phyloP scores from a whole-genome alignment of 129 eudicot genomes.

The Flaveria ramosissima region DNA sequence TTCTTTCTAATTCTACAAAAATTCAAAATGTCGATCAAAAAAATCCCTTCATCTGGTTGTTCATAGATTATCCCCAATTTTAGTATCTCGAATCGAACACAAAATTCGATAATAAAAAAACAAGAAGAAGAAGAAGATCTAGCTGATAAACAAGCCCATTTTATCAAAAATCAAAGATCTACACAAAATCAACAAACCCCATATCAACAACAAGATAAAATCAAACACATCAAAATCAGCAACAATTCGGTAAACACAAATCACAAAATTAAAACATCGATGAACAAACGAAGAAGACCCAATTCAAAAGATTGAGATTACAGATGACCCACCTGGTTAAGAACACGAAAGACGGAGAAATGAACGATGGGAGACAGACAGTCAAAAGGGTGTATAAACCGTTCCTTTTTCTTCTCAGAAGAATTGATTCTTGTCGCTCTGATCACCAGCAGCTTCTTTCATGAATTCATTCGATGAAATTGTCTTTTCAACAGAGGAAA shows the following conservation, averaged over 20 bases:
- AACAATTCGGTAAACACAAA: background rate
- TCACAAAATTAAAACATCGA: background rate
- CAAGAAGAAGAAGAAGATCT: background rate
- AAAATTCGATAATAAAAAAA: too few relatives aligned
- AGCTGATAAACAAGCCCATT: background rate
- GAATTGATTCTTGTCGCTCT: slow-evolving; percentile 16
- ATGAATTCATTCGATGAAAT: background rate
- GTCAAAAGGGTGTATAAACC: slow-evolving; percentile 8
- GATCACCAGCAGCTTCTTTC: slow-evolving; percentile 9
- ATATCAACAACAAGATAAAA: background rate
- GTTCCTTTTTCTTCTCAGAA: background rate
- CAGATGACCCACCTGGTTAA: slow-evolving; percentile 12
- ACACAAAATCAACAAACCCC: background rate
- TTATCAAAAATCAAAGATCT: slow-evolving; percentile 24
- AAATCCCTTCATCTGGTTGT: background rate
- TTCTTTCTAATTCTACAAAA: background rate
- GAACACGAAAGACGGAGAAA: background rate
- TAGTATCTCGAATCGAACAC: too few relatives aligned
- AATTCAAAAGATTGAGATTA: background rate
- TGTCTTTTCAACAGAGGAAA: background rate
- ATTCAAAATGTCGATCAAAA: background rate
- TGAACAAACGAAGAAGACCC: background rate
- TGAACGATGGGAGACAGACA: background rate
- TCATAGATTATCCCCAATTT: background rate
- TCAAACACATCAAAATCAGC: background rate